Base-by-base conservation (phyloP, 2,329 filamentous ascomycete species). In the Ceratocystis ficicola region DNA sequence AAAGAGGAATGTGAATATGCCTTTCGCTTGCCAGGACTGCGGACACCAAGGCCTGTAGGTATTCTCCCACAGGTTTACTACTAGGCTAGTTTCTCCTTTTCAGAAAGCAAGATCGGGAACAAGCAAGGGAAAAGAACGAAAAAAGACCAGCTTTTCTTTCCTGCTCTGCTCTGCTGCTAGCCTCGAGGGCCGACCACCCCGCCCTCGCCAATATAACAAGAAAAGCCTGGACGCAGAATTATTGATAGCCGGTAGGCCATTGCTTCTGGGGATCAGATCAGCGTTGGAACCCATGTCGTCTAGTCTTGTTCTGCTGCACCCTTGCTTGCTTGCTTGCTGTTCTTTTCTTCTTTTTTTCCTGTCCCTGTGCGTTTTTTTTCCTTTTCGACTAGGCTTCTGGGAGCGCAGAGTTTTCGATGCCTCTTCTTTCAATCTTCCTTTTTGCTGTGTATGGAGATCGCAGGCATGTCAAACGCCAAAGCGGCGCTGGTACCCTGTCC, bases 201-300 rank as follows among this genome's bases (percentile, higher is more conserved):
- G 55, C 25, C 55, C 25, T 59, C 55, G 55, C 55, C 55, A 32
- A 59, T 59, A 59, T 59, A 17, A 30, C 55, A 59, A 59, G 55
- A 59, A 59, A 59, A 59, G 55, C 55, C 55, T 59, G 55, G 55
- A 32, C 28, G 12, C 55, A 59, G n/a, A 59, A 59, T 59, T 36
- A 59, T 59, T 59, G 61, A 20, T 63, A 63, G 46, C 28, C 25
- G 44, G 25, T 50, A 41, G 44, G 61, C 15, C 61, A 63, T 63
- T 63, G 61, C 61, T 63, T 48, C 61, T 30, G 17, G 61, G 41
- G 44, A 46, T 63, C 44, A 46, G 61, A 63, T 63, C 61, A 48
- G 12, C n/a, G 1, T n/a, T 7, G 20, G 36, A 30, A 28, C 61
- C 17, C 61, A 63, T 63, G 61, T 63, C 44, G 25, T 63, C 61